Evolutionary conservation across 1,284 basidiomycete species (phyloP), one percentile per base, ranked within the genome.

Genomic region (Chalciporus sp.): DNA sequence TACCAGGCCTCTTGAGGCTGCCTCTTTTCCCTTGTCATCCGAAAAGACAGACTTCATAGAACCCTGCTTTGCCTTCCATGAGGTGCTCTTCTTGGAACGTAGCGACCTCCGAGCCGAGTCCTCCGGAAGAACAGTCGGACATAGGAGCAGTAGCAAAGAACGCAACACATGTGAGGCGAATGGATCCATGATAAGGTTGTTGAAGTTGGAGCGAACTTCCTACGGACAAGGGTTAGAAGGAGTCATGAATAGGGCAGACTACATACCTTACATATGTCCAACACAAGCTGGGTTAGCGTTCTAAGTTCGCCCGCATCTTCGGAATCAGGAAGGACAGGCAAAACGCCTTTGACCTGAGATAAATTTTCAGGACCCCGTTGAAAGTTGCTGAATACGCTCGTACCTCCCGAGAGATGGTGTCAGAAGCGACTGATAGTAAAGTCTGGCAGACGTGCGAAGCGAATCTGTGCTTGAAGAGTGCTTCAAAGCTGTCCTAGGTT

Each of bases 371-470:
- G 11, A 39, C 52, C n/a, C 12, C 37, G 52, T 27, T 48, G 43
- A 20, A 47, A 17, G 42, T 35, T 29, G 35, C 56, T 14, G 28
- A 17, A 42, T 19, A 31, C 7, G 26, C 39, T 31, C 44, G 49
- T 56, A 92, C 93, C 82, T 98, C 95, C 63, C 94, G 81, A 45
- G 85, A 81, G 23, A 95, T 74, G 0, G 93, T 94, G 43, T 87
- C 81, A n/a, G 74, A 74, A 0, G 86, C 85, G 7, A 93, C 80
- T 4, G 80, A 81, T 60, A 96, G 79, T 58, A 95, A 75, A 0
- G 94, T 96, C 70, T 97, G 94, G 60, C 89, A 88, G 9, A 96
- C 94, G 80, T 97, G 95, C 23, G 92, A 95, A 16, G 90, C 92
- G 73, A 94, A 95, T 20, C 94, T 83, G 66, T 97, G 91, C 63